phyloP scores from a whole-genome alignment of 371 early-diverging fungal species.

The Mucor circinelloides region DNA sequence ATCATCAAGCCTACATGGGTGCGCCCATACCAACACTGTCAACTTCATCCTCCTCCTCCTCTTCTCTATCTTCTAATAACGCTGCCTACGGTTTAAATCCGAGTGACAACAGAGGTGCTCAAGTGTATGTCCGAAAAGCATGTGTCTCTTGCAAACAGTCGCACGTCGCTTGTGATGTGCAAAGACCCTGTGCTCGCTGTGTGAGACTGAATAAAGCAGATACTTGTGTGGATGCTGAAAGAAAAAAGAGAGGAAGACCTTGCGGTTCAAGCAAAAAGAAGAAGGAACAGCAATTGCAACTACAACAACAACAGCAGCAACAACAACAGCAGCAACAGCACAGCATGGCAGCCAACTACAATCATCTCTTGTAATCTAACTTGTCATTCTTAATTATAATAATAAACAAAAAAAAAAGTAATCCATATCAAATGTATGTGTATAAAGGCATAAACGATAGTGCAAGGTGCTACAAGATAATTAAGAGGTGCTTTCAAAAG shows the following conservation, averaged over 20 bases:
- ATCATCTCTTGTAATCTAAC: neutral
- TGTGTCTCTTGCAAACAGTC: constrained; percentile 58
- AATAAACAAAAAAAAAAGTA: neutral
- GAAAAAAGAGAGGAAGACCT: constrained; percentile 63
- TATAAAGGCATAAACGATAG: neutral
- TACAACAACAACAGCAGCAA: constrained; percentile 5
- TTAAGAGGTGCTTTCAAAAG: neutral
- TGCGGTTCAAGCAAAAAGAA: constrained; percentile 43
- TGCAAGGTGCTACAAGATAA: neutral
- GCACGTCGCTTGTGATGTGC: constrained; percentile 61
- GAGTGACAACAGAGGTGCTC: constrained; percentile 6
- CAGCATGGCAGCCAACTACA: neutral
- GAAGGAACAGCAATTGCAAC: constrained; percentile 8
- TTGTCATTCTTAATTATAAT: neutral
- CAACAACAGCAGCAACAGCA: neutral
- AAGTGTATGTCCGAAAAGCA: constrained; percentile 54
- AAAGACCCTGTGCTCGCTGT: constrained; percentile 60
- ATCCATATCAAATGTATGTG: neutral
- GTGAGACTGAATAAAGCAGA: constrained; percentile 52
- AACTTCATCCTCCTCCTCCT: constrained; percentile 17
- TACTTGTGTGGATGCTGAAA: constrained; percentile 56
- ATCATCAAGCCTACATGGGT: constrained; percentile 9
- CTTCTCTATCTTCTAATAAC: constrained; percentile 14
- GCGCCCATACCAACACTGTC: constrained; percentile 18
- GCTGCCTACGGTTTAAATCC: neutral